These are phyloP conservation scores for Fusarium paranaense DNA, from an alignment of 2,329 filamentous ascomycete species.

Conservation along the genomic window DNA sequence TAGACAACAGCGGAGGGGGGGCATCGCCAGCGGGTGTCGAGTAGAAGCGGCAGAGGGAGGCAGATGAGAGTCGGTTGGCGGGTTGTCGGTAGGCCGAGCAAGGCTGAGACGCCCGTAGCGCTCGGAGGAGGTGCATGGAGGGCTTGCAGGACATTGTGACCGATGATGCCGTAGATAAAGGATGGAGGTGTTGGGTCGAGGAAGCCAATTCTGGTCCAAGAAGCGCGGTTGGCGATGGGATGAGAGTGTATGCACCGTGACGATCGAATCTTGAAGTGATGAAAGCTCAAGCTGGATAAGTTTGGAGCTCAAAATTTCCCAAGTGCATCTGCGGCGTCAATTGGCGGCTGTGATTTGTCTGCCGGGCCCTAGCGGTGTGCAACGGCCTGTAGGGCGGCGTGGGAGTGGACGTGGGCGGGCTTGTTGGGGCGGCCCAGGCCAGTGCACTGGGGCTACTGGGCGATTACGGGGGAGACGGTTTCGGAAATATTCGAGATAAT, in stretches of 20 bases:
- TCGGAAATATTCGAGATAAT: conserved; percentile 13
- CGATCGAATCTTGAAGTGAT: conserved; percentile 14
- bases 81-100: conserved; percentile 23
- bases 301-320: conserved; percentile 42
- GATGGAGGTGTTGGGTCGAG: background rate
- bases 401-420: background rate
- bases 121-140: conserved; percentile 38
- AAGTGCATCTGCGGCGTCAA: conserved; percentile 27
- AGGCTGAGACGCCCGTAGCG: conserved; percentile 39
- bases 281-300: conserved; percentile 24
- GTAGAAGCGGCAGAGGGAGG: conserved; percentile 44
- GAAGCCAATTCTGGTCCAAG: background rate
- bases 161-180: background rate
- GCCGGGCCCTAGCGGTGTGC: conserved; percentile 26
- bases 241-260: conserved; percentile 7
- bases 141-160: conserved; percentile 42
- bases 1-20: conserved; percentile 61
- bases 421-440: conserved; percentile 12
- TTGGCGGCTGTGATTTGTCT: conserved; percentile 35
- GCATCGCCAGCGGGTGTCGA: conserved; percentile 51
- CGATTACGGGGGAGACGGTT: conserved; percentile 2
- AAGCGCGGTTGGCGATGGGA: conserved; percentile 12
- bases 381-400: conserved; percentile 7
- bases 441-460: conserved; percentile 15
- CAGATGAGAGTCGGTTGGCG: conserved; percentile 14